Evolutionary conservation across 805 yeast genomes (phyloP), one percentile per base, ranked within the genome.

Genomic region (Cyberlindnera euphorbiiphila): DNA sequence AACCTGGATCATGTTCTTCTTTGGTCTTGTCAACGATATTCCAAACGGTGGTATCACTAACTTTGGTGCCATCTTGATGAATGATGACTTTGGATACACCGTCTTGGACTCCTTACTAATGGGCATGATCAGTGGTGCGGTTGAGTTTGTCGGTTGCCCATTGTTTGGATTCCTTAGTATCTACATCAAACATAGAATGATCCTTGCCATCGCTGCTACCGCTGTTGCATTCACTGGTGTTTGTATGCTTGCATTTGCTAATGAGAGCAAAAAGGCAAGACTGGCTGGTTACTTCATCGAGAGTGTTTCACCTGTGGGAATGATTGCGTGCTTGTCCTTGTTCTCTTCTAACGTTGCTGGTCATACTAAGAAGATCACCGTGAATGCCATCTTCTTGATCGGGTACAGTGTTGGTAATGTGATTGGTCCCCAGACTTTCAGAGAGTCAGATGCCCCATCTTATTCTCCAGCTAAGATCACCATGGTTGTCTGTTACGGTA

Each of bases 341-440:
- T 41, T 55, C 21, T 40, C 54, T 10, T 53, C 64, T 7, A 60
- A 42, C 23, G 37, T 36, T 25, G 46, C 46, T 25, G 46, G 43
- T 17, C 46, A 39, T 36, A 42, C 46, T 9, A 42, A 42, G 41
- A 42, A 42, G 38, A 32, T 39, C 13, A 36, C 43, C 8, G 40
- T 33, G n/a, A 42, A 42, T 19, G 46, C 46, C 23, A 29, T 42
- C 19, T 42, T 27, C 36, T 21, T 42, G 17, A 39, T 42, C n/a
- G 46, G 43, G 53, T 42, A 38, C 36, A 35, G 41, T 30, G 36
- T 24, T 22, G 46, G 45, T 25, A 33, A 42, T 32, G 61, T 82
- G 23, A 71, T 80, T 38, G 91, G 89, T 1, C 87, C 91, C 5
- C 87, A 81, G 57, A 69, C 83, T 14, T 84, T 83, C 63, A 68